Evolutionary conservation across 2,329 filamentous ascomycete genomes (phyloP).

Genomic region (Arthrobotrys sphaeroides): DNA sequence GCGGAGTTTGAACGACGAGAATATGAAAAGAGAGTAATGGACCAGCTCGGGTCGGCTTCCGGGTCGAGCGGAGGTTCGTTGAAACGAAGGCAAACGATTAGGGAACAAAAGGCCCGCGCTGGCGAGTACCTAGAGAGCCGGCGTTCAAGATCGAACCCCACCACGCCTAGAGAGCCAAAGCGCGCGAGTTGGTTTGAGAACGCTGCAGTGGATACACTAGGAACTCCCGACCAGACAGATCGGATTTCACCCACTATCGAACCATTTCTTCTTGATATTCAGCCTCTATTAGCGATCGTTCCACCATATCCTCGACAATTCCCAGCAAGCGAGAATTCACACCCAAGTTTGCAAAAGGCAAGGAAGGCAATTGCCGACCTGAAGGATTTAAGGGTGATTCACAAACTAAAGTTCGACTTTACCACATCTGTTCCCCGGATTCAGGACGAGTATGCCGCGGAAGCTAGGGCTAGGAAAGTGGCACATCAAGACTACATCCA

Average conservation of each 20-base stretch:
- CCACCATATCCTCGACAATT: constrained; percentile 94
- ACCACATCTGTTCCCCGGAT: constrained; percentile 68
- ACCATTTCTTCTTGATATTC: constrained; percentile 74
- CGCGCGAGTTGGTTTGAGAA: constrained; percentile 59
- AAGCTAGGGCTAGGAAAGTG: constrained; percentile 67
- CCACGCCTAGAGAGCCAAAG: constrained; percentile 61
- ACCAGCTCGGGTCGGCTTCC: constrained; percentile 30
- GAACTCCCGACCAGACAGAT: constrained; percentile 58
- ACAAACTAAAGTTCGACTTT: constrained; percentile 73
- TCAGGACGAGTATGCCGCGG: constrained; percentile 67
- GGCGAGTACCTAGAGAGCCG: constrained; percentile 54
- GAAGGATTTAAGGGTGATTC: constrained; percentile 77
- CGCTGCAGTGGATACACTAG: constrained; percentile 24
- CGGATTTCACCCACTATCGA: constrained; percentile 60
- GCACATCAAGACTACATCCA: constrained; percentile 79
- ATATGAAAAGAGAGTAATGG: constrained; percentile 36
- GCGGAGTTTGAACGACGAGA: constrained; percentile 48
- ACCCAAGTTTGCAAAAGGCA: constrained; percentile 84
- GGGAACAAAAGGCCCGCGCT: constrained; percentile 62
- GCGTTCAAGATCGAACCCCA: constrained; percentile 59
- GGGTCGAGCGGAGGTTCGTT: constrained; percentile 51
- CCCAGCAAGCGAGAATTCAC: constrained; percentile 93
- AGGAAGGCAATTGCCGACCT: constrained; percentile 77
- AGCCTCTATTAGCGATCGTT: constrained; percentile 87
- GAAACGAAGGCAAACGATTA: constrained; percentile 56